Evolutionary conservation across 192 early-diverging fungal species (phyloP), one percentile per base, ranked within the genome.

Genomic region (Rhizoclosmatium globosum): DNA sequence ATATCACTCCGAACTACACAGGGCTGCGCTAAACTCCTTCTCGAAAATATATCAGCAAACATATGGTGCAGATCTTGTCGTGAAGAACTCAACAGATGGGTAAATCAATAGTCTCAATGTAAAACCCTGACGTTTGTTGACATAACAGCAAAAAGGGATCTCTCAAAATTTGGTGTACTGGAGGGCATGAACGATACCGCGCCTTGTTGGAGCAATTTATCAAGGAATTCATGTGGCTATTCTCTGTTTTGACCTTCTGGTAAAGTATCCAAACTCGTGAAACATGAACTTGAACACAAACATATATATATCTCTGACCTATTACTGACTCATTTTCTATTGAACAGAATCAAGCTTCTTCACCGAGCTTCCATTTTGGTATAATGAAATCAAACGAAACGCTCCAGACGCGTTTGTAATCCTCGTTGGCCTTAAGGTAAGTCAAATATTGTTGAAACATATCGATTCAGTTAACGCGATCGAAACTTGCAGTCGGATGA

Each of bases 121-220:
- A 0, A 42, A 53, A 76, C 41, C 47, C 44, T 76, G 71, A 13
- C 38, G n/a, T 69, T 38, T 17, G 9, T 60, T 45, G 17, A 15
- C 39, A 17, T 11, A 9, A 56, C 60, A 88, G 86, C 38, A 85
- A 83, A 39, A 88, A 85, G 70, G 76, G 69, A 17, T 78, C 81
- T 13, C 75, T 90, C 41, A 81, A 89, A 4, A 83, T 90, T 2
- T 90, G 89, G 89, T 79, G 68, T 46, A 79, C 80, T 21, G 85
- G 86, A n/a, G 89, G 89, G 2, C 89, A 90, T 61, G 86, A 88
- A 76, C 77, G 89, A 23, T 90, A 90, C 71, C 72, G 87, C 15
- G 45, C 87, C 0, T 67, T 90, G 13, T 68, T 89, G 57, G 82
- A 86, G 47, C 89, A 90, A 66, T 90, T 90, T 89, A 87, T 66